Conservation (phyloP, 2,329 filamentous ascomycete species). For the Coniochaeta sp. region DNA sequence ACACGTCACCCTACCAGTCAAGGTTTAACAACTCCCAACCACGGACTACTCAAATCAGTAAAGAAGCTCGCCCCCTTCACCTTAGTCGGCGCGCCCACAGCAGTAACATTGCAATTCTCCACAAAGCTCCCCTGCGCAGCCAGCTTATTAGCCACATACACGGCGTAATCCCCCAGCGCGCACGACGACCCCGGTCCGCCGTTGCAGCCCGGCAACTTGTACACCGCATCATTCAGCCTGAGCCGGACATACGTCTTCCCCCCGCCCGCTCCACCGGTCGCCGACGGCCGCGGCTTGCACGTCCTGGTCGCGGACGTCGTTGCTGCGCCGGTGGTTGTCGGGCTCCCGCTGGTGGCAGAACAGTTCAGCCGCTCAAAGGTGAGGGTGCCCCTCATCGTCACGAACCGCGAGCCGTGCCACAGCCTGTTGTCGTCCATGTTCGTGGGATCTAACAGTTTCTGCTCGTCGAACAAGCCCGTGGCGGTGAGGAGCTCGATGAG, state of each 20-base stretch:
- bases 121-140: conserved; percentile 40
- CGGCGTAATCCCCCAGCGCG: conserved; percentile 34
- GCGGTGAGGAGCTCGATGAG: too few relatives aligned
- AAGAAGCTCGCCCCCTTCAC: conserved; percentile 42
- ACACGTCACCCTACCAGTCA: not conserved
- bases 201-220: conserved; percentile 47
- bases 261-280: conserved; percentile 26
- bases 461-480: too few relatives aligned
- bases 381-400: conserved; percentile 58
- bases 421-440: conserved; percentile 37
- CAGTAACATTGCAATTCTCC: conserved; percentile 37
- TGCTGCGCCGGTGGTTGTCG: too few relatives aligned
- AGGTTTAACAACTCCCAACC: conserved; percentile 2
- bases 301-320: too few relatives aligned
- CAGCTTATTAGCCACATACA: conserved; percentile 36
- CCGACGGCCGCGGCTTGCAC: not conserved
- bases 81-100: conserved; percentile 13
- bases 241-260: conserved; percentile 42
- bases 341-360: too few relatives aligned
- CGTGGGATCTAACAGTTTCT: conserved; percentile 12
- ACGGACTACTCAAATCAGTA: conserved; percentile 30
- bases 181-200: conserved; percentile 49
- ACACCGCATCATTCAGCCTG: conserved; percentile 54
- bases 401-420: conserved; percentile 46
- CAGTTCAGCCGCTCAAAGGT: conserved; percentile 52